A percentile compares a stretch with the other conserved stretches of the same genome.
These are phyloP conservation scores for Cadophora sp. DNA, from an alignment of 2,329 filamentous ascomycete species.

Conservation along the genomic window DNA sequence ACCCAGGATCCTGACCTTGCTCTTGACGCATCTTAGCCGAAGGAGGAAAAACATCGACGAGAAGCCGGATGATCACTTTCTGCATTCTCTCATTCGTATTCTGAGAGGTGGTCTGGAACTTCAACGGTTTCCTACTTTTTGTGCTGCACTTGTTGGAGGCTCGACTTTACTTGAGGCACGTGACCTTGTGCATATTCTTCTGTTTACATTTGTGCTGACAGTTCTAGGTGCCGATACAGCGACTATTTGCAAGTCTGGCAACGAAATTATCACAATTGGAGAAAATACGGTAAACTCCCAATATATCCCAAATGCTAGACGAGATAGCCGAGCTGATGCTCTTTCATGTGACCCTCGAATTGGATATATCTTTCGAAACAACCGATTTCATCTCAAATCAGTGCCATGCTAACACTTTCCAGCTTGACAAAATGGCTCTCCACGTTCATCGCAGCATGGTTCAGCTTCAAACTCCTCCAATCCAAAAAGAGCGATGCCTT, in stretches of 20 bases:
- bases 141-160: slow-evolving; percentile 64
- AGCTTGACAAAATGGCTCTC: slow-evolving; percentile 64
- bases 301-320: background rate
- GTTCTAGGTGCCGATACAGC: slow-evolving; percentile 45
- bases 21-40: slow-evolving; percentile 56
- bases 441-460: slow-evolving; percentile 63
- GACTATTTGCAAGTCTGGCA: slow-evolving; percentile 39
- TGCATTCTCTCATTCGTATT: slow-evolving; percentile 48
- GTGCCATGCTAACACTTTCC: slow-evolving; percentile 2
- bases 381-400: background rate
- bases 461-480: slow-evolving; percentile 63
- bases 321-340: background rate
- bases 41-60: slow-evolving; percentile 38
- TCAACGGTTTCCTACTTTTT: slow-evolving; percentile 67
- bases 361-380: no score
- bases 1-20: slow-evolving; percentile 60
- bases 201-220: background rate
- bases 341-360: no score
- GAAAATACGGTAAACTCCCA: slow-evolving; percentile 36
- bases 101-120: slow-evolving; percentile 58
- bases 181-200: slow-evolving; percentile 21
- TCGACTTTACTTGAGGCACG: slow-evolving; percentile 66
- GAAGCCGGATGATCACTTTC: slow-evolving; percentile 40
- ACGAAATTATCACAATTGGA: slow-evolving; percentile 39
- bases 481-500: slow-evolving; percentile 55